Base-by-base conservation (phyloP, 1,284 basidiomycete genomes). In the Malassezia brasiliensis region DNA sequence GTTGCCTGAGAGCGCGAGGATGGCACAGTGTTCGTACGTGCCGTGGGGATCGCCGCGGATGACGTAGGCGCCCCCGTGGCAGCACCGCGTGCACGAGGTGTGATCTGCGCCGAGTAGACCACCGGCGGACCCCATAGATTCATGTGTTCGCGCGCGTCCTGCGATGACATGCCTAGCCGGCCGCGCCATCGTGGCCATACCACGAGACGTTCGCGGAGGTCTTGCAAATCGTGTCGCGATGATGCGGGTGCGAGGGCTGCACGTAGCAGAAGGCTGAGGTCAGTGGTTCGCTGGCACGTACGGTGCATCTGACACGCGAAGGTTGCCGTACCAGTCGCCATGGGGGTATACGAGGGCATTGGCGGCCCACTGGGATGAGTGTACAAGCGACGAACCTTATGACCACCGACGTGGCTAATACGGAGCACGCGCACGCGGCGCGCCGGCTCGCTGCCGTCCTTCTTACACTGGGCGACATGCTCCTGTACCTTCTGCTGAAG, bases 101-200 rank as follows among this genome's bases (percentile, higher is more conserved):
- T 60, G 17, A 71, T 46, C n/a, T 62, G 52, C 6, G 63, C 65
- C 6, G 61, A 34, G 15, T 69, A 60, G 45, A 68, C 59, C 25
- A 63, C 54, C 3, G 68, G 58, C 10, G 64, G 64, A 2, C 70
- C 71, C 64, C 68, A 71, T 28, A 61, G 53, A n/a, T 54, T 56
- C 28, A 60, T 63, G 53, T 69, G 67, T n/a, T 67, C 65, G 2
- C 56, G 57, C 42, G 68, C 65, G 38, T 55, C 60, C 5, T 59
- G 48, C 19, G 64, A 56, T 17, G 60, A 53, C n/a, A 76, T 45
- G 1, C 69, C 73, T 0, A 76, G 59, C 12, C 76, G 65, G 3
- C 76, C 76, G 19, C 76, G 63, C 76, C 76, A 76, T 3, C 68
- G 61, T 0, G 68, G 59, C 67, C 65, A 76, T 51, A 70, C 66